Evolutionary conservation across 1,139 yeast genomes (phyloP).

Genomic region (Scheffersomyces parashehatae): DNA sequence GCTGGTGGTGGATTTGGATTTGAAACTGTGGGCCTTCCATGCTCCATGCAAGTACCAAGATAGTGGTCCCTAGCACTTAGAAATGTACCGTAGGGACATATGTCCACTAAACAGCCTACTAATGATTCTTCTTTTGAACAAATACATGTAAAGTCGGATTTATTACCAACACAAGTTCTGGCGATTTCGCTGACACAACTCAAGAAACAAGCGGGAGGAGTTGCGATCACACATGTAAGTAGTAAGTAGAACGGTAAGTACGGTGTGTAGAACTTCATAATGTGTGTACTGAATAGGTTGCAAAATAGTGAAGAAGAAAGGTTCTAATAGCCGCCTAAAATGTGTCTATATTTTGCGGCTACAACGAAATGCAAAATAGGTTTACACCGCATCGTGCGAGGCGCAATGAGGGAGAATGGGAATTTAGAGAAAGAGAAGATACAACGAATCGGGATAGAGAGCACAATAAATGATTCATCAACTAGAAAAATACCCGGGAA

Average conservation of each 20-base stretch:
- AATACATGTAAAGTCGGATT: constrained; percentile 39
- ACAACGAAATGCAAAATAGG: too few relatives aligned
- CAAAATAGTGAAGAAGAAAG: not conserved
- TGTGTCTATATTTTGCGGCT: not conserved
- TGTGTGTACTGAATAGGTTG: not conserved
- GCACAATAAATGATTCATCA: too few relatives aligned
- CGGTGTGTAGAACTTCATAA: not conserved
- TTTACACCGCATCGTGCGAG: too few relatives aligned
- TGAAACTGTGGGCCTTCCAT: constrained; percentile 17
- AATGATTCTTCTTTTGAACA: constrained; percentile 39
- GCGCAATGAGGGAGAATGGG: too few relatives aligned
- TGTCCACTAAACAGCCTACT: constrained; percentile 48
- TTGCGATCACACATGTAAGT: constrained; percentile 22
- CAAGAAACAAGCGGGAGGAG: constrained; percentile 58
- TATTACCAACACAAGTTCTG: constrained; percentile 29
- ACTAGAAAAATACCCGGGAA: too few relatives aligned
- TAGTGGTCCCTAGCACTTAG: constrained; percentile 55
- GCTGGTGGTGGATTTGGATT: constrained; percentile 10
- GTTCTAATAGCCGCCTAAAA: constrained; percentile 1
- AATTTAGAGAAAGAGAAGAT: too few relatives aligned
- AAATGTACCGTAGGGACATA: constrained; percentile 50
- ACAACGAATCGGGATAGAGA: too few relatives aligned
- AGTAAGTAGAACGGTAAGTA: not conserved
- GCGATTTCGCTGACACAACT: constrained; percentile 45
- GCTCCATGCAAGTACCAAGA: constrained; percentile 55